Conservation (phyloP, 139 green algal species). For the Picochlorum sp. region DNA sequence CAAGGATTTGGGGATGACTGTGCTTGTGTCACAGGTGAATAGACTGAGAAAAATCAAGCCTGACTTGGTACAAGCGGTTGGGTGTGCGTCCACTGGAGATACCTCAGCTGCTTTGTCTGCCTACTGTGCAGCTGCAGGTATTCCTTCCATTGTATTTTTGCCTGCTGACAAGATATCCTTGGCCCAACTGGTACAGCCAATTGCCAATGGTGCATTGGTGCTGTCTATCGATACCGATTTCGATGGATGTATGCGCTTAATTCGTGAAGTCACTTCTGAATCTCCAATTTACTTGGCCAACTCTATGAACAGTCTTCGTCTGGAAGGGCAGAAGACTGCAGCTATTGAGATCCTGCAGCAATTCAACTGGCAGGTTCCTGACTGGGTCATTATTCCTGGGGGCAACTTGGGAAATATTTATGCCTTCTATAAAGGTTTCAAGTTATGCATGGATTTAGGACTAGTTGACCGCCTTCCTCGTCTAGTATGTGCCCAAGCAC, state of each 20-base stretch:
- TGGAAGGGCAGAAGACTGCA: slow-evolving; percentile 99
- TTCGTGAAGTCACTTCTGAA: slow-evolving; percentile 83
- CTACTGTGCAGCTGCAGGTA: slow-evolving; percentile 93
- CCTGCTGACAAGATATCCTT: slow-evolving; percentile 96
- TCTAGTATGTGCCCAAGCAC: slow-evolving; percentile 78
- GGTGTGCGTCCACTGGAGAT: slow-evolving; percentile 97
- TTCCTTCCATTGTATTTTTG: slow-evolving; percentile 99
- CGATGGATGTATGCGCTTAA: slow-evolving; percentile 98
- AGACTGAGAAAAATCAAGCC: slow-evolving; percentile 76
- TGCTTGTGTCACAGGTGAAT: slow-evolving; percentile 89
- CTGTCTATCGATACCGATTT: slow-evolving; percentile 99
- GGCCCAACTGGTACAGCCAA: slow-evolving; percentile 97
- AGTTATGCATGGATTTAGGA: slow-evolving; percentile 87
- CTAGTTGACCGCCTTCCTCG: slow-evolving; percentile 82
- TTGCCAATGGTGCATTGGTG: slow-evolving; percentile 96
- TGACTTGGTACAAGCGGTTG: slow-evolving; percentile 81
- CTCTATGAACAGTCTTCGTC: slow-evolving; percentile 93
- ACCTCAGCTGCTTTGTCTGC: slow-evolving; percentile 93
- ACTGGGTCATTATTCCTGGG: slow-evolving; percentile 96
- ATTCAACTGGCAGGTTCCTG: slow-evolving; percentile 98
- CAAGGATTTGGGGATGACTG: slow-evolving; percentile 99
- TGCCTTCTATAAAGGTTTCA: slow-evolving; percentile 98
- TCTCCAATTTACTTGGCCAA: slow-evolving; percentile 99
- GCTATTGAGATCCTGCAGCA: slow-evolving; percentile 99
- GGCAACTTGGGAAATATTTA: slow-evolving; percentile 99